Conservation (phyloP, 768 basidiomycete species). For the Leccinum incarnatum region DNA sequence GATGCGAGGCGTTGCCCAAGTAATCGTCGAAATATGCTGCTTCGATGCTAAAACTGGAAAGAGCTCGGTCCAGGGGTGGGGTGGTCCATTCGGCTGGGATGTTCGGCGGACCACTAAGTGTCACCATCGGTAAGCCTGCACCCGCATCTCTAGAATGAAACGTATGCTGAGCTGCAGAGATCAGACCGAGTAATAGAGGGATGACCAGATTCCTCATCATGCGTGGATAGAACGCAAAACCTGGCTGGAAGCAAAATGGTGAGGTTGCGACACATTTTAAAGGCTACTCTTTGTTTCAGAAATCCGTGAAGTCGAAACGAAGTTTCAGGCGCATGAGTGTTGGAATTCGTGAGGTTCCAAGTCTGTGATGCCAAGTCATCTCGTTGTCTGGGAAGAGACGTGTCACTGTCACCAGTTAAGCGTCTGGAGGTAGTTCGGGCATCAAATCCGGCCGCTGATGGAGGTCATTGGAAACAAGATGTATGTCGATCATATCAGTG, state of each 20-base stretch:
- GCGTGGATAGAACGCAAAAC: neutral
- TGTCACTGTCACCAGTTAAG: neutral
- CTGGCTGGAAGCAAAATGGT: neutral
- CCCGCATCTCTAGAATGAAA: slow-evolving; percentile 4
- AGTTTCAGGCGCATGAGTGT: too few relatives aligned
- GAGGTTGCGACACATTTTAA: too few relatives aligned
- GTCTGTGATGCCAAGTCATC: neutral
- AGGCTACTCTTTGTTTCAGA: too few relatives aligned
- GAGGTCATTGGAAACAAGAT: neutral
- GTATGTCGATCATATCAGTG: neutral
- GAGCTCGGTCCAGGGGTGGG: slow-evolving; percentile 40
- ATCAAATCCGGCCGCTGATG: neutral
- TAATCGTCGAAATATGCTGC: slow-evolving; percentile 52
- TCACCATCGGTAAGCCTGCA: slow-evolving; percentile 21
- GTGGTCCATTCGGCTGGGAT: slow-evolving; percentile 45
- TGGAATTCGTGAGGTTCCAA: too few relatives aligned
- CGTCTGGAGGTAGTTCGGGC: neutral
- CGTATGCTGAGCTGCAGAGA: slow-evolving; percentile 11
- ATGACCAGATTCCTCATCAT: slow-evolving; percentile 8
- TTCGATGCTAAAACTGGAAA: slow-evolving; percentile 55
- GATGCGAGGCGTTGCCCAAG: slow-evolving; percentile 43
- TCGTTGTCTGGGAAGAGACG: neutral
- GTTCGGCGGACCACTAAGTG: slow-evolving; percentile 39
- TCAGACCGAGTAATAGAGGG: neutral
- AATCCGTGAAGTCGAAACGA: too few relatives aligned